phyloP scores from a whole-genome alignment of 495 filamentous ascomycete species.

The Xylaria acuta region DNA sequence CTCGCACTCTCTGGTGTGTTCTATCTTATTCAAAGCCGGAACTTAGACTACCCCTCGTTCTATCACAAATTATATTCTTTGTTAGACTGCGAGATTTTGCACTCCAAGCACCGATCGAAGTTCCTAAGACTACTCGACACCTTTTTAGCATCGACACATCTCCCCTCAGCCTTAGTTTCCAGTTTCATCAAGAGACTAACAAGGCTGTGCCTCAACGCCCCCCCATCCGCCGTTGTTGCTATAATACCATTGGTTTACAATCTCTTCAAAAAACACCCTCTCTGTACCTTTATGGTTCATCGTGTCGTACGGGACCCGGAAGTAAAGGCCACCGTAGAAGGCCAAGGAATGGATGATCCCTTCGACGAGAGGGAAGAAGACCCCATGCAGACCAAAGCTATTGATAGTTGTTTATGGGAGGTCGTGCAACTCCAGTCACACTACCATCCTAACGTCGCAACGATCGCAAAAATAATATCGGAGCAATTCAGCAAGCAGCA shows the following conservation, averaged over 20 bases:
- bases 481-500: constrained; percentile 97
- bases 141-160: constrained; percentile 90
- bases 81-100: constrained; percentile 81
- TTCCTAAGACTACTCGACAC: constrained; percentile 94
- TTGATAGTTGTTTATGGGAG: constrained; percentile 96
- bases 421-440: constrained; percentile 86
- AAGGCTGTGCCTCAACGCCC: constrained; percentile 79
- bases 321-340: constrained; percentile 61
- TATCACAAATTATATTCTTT: constrained; percentile 93
- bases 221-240: constrained; percentile 84
- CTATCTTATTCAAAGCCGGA: constrained; percentile 89
- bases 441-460: constrained; percentile 97
- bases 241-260: constrained; percentile 96
- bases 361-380: constrained; percentile 78
- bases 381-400: constrained; percentile 82
- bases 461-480: constrained; percentile 89
- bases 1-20: constrained; percentile 92
- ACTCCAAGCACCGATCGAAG: constrained; percentile 89
- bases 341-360: constrained; percentile 76
- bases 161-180: constrained; percentile 87
- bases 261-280: constrained; percentile 85
- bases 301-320: constrained; percentile 67
- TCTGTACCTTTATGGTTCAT: constrained; percentile 95
- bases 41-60: constrained; percentile 95
- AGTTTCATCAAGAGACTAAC: constrained; percentile 95